Evolutionary conservation across 495 filamentous ascomycete species (phyloP), one percentile per base, ranked within the genome.

Genomic region (Penicillium taxi): DNA sequence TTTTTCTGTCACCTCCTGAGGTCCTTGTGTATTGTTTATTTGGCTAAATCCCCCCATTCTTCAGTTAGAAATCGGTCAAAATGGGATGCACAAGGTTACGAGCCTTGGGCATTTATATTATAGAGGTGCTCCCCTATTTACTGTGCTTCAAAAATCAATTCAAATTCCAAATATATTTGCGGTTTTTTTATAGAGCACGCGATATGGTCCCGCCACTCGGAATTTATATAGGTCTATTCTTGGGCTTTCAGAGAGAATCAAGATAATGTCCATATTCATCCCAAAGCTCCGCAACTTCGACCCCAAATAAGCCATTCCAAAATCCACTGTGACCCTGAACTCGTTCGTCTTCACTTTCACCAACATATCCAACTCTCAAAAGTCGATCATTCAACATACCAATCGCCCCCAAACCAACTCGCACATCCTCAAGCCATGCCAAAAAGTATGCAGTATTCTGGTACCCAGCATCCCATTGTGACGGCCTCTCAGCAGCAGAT

Each of bases 391-490:
- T 95, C 18, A 94, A 47, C 52, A 66, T 67, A 21, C 73, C 73
- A n/a, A 94, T 72, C 2, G 77, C 81, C 4, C 85, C 87, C 28
- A 52, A 48, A 1, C 86, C 88, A 53, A 80, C 84, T 75, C 35
- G 86, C 58, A 66, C 81, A 85, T 64, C 57, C 46, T 73, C 70
- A 32, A 74, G 41, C 70, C 69, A 74, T 26, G 91, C 77, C 34
- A 98, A 61, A 53, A 98, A 96, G 56, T 83, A 98, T 4, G 78
- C 91, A 13, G 91, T 98, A 48, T 82, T 74, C 69, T 94, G 80
- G 65, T 98, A 98, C 6, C 91, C 91, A 35, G 71, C 75, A 62
- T 98, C 90, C 91, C 91, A 96, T 9, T 72, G 69, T 9, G 44
- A 33, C 3, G 58, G 35, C 11, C 65, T 42, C 5, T 75, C 72